phyloP scores from a whole-genome alignment of 2,329 filamentous ascomycete species.

The Pseudogymnoascus sp. region DNA sequence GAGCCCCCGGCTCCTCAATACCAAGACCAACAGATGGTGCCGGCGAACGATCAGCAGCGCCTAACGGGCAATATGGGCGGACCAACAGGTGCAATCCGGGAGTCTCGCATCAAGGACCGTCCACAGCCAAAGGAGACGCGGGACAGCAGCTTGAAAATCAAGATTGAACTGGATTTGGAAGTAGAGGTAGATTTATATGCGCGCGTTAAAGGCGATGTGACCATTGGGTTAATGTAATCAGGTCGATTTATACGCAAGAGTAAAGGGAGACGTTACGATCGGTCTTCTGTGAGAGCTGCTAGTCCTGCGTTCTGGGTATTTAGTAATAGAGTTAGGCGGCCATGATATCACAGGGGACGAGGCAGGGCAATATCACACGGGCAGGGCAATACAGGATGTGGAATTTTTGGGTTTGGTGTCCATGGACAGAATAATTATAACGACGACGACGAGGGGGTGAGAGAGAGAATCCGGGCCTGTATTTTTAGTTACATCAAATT shows the following conservation, averaged over 20 bases:
- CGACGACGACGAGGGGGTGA: no score
- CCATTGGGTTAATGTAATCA: conserved; percentile 24
- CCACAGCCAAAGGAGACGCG: conserved; percentile 29
- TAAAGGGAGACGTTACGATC: conserved; percentile 19
- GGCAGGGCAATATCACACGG: not conserved
- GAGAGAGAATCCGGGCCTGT: not conserved
- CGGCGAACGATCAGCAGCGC: conserved; percentile 17
- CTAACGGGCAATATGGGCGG: conserved; percentile 26
- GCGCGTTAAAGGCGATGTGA: conserved; percentile 25
- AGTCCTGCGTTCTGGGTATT: not conserved
- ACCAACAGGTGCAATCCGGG: conserved; percentile 24
- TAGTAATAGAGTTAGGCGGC: conserved; percentile 16
- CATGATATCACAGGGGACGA: conserved; percentile 7
- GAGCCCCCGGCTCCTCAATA: conserved; percentile 7
- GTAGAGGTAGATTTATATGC: conserved; percentile 23
- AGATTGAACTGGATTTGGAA: conserved; percentile 35
- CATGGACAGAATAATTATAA: not conserved
- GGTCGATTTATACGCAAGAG: conserved; percentile 17
- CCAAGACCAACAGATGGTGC: conserved; percentile 14
- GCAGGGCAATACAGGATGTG: not conserved
- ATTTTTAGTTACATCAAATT: not conserved
- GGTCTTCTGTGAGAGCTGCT: conserved; percentile 12
- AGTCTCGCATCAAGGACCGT: conserved; percentile 34
- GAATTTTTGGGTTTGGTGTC: not conserved
- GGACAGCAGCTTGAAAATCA: conserved; percentile 35